Percentiles rank a stretch among this genome's conserved stretches.
Conservation (phyloP, 495 filamentous ascomycete genomes). For the Penicillium fimorum region DNA sequence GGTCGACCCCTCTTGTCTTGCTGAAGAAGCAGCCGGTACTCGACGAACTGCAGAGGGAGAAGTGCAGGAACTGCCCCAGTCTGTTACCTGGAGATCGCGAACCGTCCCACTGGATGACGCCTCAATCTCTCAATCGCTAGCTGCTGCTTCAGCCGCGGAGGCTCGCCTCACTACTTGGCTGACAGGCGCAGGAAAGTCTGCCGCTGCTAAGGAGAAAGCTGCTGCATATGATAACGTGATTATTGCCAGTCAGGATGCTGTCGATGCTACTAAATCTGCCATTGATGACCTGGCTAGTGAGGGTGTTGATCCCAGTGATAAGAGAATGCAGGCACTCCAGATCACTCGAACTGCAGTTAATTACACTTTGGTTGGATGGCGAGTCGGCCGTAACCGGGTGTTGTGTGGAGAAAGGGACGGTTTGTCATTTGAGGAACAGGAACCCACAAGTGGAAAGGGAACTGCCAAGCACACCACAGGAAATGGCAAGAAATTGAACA, state of each 20-base stretch:
- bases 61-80: constrained; percentile 64
- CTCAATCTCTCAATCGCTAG: constrained; percentile 75
- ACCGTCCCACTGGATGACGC: constrained; percentile 88
- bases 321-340: constrained; percentile 86
- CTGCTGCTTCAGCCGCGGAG: constrained; percentile 54
- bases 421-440: constrained; percentile 56
- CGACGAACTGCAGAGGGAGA: constrained; percentile 50
- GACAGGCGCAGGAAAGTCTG: constrained; percentile 37
- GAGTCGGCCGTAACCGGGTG: constrained; percentile 88
- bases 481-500: constrained; percentile 66
- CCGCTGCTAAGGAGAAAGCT: constrained; percentile 55
- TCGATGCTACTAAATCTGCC: constrained; percentile 86
- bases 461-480: constrained; percentile 58
- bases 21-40: constrained; percentile 59
- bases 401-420: constrained; percentile 79
- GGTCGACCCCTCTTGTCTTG: constrained; percentile 67
- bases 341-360: constrained; percentile 91
- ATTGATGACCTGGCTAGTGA: constrained; percentile 87
- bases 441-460: constrained; percentile 45
- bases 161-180: constrained; percentile 51
- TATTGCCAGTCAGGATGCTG: constrained; percentile 87
- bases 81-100: constrained; percentile 84
- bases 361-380: constrained; percentile 89
- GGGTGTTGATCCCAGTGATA: constrained; percentile 79
- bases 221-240: constrained; percentile 91